Conservation (phyloP, 768 basidiomycete species). For the Naganishia vishniacii region DNA sequence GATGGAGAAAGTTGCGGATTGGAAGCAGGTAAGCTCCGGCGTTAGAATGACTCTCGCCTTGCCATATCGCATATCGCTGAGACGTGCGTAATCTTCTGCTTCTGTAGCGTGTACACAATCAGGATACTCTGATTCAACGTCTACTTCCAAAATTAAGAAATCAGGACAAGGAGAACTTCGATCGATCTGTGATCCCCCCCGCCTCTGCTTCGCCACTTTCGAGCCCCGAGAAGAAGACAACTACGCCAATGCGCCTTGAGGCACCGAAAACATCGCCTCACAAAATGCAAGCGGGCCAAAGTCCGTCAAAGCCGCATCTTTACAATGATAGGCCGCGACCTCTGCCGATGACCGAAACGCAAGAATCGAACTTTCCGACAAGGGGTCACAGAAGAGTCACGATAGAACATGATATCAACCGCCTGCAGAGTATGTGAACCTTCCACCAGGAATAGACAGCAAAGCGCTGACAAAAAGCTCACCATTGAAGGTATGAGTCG, state of each 20-base stretch:
- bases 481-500: neutral
- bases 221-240: neutral
- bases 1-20: slow-evolving; percentile 40
- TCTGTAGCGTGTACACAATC: slow-evolving; percentile 28
- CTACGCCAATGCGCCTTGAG: neutral
- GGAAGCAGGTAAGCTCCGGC: slow-evolving; percentile 44
- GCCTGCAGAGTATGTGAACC: slow-evolving; percentile 26
- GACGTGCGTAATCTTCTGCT: too few relatives aligned
- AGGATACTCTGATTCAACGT: slow-evolving; percentile 37
- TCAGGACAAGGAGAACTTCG: neutral
- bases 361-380: slow-evolving; percentile 32
- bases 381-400: slow-evolving; percentile 39
- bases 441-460: too few relatives aligned
- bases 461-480: neutral
- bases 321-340: slow-evolving; percentile 18
- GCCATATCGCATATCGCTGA: too few relatives aligned
- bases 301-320: slow-evolving; percentile 7
- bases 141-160: slow-evolving; percentile 21
- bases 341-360: slow-evolving; percentile 22
- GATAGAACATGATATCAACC: slow-evolving; percentile 45
- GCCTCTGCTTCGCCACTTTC: neutral
- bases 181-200: neutral
- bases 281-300: neutral
- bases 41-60: too few relatives aligned
- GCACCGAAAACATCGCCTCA: neutral